Base-by-base conservation (phyloP, 805 yeast genomes). In the Candida nonsorbophila region DNA sequence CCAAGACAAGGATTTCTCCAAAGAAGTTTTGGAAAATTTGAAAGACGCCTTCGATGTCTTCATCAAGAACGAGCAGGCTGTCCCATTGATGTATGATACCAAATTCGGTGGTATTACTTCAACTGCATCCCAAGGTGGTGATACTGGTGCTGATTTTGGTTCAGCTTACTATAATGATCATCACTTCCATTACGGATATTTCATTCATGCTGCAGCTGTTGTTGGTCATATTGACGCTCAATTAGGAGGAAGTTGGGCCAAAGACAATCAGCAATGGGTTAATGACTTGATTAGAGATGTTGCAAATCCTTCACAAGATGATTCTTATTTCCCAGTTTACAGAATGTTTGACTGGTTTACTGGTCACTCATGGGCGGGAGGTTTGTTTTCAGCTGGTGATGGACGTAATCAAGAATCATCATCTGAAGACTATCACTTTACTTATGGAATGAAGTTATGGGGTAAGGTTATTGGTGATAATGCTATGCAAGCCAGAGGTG, bases 131-230 rank as follows among this genome's bases (percentile, higher is more conserved):
- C 62, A 63, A 38, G 36, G 48, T 29, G 72, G 73, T 32, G 70
- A 69, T 33, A 42, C 62, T 16, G 58, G 61, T 20, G 66, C 65
- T 22, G 81, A 77, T 45, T 85, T 68, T 50, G 94, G 94, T 26
- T 71, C 80, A 50, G 72, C 83, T 14, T 81, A 73, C 51, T 84
- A 84, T 56, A 84, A 84, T 43, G 94, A 85, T 47, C 94, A 85
- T 45, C 92, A 84, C 49, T 85, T 84, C 70, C 94, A 85, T 51
- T 85, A 81, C 46, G 92, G 92, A 7, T 85, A 84, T 53, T 79
- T 77, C 42, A 68, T 84, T 27, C 88, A 84, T 49, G 83, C 94
- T 1, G 94, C 94, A 5, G 87, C 94, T 1, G 62, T 82, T 13
- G 72, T 84, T 25, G 88, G 80, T n/a, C 53, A 74, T 32, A 74